A percentile compares a stretch with the other conserved stretches of the same genome.
phyloP scores from a whole-genome alignment of 768 basidiomycete species.

The Calocera cornea region DNA sequence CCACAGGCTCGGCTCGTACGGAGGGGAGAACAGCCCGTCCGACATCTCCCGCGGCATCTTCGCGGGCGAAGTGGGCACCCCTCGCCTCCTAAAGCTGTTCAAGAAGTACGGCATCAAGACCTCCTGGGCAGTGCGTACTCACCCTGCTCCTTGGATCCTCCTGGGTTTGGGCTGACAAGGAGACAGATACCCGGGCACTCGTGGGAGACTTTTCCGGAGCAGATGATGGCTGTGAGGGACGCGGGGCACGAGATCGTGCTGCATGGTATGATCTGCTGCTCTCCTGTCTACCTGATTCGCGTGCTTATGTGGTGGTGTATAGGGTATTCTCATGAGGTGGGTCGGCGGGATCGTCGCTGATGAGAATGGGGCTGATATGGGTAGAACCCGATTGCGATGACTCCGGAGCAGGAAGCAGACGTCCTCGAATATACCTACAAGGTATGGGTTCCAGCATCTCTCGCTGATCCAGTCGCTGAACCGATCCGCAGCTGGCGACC shows the following conservation, averaged over 20 bases:
- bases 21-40: constrained; percentile 52
- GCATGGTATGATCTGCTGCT: background rate
- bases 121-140: constrained; percentile 19
- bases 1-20: constrained; percentile 54
- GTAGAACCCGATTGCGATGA: constrained; percentile 22
- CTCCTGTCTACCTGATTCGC: background rate
- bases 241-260: constrained; percentile 24
- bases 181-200: background rate
- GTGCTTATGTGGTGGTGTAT: background rate
- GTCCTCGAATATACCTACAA: constrained; percentile 22
- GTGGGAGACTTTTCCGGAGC: constrained; percentile 23
- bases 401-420: constrained; percentile 22
- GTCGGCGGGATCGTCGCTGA: background rate
- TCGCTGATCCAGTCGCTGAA: background rate
- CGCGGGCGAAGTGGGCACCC: constrained; percentile 24
- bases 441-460: background rate
- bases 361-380: background rate
- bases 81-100: constrained; percentile 25
- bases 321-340: constrained; percentile 24
- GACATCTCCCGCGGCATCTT: constrained; percentile 46
- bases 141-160: too few relatives aligned
- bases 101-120: constrained; percentile 23
- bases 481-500: constrained; percentile 15
- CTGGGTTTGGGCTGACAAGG: constrained; percentile 14
- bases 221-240: constrained; percentile 25